These are phyloP conservation scores for Xanthoconium purpureum DNA, from an alignment of 768 basidiomycete species.

Conservation along the genomic window DNA sequence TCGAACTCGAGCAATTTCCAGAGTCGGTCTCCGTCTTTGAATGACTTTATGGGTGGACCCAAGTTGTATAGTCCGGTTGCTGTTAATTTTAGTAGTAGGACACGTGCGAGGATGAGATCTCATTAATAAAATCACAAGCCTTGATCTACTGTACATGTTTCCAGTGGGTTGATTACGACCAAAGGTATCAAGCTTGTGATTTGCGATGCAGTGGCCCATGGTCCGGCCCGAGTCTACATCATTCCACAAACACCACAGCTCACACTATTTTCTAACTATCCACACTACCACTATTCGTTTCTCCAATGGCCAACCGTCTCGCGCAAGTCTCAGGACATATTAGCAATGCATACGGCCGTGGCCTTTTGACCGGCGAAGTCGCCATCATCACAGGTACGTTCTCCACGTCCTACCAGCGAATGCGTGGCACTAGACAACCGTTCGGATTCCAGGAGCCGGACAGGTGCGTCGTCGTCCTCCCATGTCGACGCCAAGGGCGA, in stretches of 20 bases:
- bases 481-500: too few species aligned
- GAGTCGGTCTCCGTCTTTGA: too few species aligned
- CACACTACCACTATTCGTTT: not conserved
- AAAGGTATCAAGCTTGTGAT: too few species aligned
- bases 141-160: too few species aligned
- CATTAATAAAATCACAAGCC: too few species aligned
- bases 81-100: not conserved
- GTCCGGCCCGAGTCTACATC: not conserved
- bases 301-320: conserved; percentile 53
- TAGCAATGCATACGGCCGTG: conserved; percentile 46
- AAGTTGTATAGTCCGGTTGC: not conserved
- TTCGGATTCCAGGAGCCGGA: conserved; percentile 55
- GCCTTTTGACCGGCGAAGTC: conserved; percentile 72
- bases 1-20: too few species aligned
- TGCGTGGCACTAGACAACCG: not conserved
- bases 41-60: too few species aligned
- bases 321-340: conserved; percentile 71
- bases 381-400: conserved; percentile 80
- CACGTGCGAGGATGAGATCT: too few species aligned
- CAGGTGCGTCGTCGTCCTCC: conserved; percentile 47
- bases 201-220: too few species aligned
- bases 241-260: not conserved
- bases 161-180: too few species aligned
- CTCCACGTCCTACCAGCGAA: not conserved
- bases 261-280: too few species aligned